Evolutionary conservation across 257 asterid species (phyloP).

Genomic region (Cynanchum wilfordii): DNA sequence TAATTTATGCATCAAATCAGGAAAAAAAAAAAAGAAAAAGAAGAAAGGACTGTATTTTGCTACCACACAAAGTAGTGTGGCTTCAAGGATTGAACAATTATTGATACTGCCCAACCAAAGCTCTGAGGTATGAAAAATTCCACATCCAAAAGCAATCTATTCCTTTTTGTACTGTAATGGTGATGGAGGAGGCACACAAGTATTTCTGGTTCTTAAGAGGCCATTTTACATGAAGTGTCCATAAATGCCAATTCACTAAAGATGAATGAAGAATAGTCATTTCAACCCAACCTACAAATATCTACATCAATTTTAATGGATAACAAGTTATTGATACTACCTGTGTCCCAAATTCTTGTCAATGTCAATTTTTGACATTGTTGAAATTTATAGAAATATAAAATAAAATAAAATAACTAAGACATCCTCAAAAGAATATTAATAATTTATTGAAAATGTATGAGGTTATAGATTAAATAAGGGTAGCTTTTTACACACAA

Average conservation of each 20-base stretch:
- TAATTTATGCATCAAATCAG: constrained; percentile 1
- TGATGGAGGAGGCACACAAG: not conserved
- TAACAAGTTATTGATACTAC: not conserved
- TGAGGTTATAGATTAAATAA: too few species aligned
- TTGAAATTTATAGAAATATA: too few species aligned
- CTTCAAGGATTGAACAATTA: not conserved
- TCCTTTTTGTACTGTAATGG: not conserved
- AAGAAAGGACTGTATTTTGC: not conserved
- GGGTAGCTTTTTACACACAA: too few species aligned
- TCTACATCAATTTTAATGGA: not conserved
- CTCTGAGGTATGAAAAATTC: not conserved
- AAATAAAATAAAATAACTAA: too few species aligned
- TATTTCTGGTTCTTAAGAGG: not conserved
- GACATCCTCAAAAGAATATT: too few species aligned
- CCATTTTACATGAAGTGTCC: not conserved
- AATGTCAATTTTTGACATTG: too few species aligned
- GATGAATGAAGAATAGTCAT: not conserved
- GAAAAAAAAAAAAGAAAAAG: too few species aligned
- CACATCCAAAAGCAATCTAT: not conserved
- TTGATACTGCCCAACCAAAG: not conserved
- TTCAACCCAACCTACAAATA: too few species aligned
- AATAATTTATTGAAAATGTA: too few species aligned
- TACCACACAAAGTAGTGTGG: not conserved
- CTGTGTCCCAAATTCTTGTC: too few species aligned
- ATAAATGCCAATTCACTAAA: not conserved